Evolutionary conservation across 352 stramenopile species (phyloP).

Genomic region (Thalassiosira hispida): DNA sequence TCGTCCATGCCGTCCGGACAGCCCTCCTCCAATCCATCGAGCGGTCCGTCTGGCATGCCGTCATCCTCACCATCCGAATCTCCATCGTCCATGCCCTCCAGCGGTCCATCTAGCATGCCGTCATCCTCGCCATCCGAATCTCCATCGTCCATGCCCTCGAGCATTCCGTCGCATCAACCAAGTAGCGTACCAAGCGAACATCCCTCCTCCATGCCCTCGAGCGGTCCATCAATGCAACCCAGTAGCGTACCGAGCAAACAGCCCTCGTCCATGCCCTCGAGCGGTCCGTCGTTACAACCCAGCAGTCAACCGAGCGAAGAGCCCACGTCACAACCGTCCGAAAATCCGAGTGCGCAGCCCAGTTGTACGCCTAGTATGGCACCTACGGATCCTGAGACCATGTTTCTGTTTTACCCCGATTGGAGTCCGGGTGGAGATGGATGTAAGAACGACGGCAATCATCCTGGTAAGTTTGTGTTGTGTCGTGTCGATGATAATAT

Average conservation of each 20-base stretch:
- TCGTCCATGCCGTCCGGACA: neutral
- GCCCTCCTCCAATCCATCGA: neutral
- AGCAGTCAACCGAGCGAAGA: neutral
- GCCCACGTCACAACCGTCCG: neutral
- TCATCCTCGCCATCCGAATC: neutral
- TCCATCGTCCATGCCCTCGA: neutral
- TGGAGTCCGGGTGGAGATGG: slow-evolving; percentile 1
- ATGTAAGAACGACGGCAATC: slow-evolving; percentile 41
- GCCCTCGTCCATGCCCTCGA: neutral
- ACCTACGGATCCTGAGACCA: slow-evolving; percentile 14
- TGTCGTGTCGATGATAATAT: no score
- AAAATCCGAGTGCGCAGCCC: neutral
- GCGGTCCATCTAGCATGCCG: neutral
- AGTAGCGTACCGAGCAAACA: neutral
- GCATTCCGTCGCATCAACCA: neutral
- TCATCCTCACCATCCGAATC: neutral
- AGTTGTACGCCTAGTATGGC: neutral
- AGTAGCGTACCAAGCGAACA: neutral
- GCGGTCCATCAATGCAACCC: neutral
- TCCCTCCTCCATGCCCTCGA: neutral
- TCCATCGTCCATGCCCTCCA: neutral
- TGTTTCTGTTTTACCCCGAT: slow-evolving; percentile 41
- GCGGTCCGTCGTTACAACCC: neutral
- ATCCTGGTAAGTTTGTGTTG: slow-evolving; percentile 14
- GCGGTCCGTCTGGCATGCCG: neutral